Evolutionary conservation across 2,329 filamentous ascomycete genomes (phyloP).

Genomic region (Tricladium varicosporioides): DNA sequence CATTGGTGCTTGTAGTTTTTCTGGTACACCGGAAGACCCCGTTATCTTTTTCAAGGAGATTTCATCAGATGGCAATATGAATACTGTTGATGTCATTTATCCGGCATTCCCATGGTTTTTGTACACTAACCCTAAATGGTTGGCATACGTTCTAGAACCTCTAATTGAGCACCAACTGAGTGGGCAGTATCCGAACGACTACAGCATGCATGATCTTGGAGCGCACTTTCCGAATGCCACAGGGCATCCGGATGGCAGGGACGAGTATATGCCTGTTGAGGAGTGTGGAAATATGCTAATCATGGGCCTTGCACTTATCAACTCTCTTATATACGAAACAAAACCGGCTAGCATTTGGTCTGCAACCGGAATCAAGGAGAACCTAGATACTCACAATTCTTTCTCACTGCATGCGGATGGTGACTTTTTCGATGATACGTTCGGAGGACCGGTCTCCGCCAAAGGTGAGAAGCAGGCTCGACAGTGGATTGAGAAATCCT

Average conservation of each 20-base stretch:
- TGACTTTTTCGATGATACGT: constrained; percentile 57
- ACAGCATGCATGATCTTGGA: constrained; percentile 76
- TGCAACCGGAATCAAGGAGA: constrained; percentile 34
- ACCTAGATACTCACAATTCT: constrained; percentile 24
- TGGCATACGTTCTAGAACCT: constrained; percentile 76
- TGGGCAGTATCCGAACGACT: constrained; percentile 80
- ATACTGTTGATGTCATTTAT: constrained; percentile 87
- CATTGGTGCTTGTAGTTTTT: constrained; percentile 74
- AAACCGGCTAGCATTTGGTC: constrained; percentile 59
- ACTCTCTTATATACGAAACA: constrained; percentile 65
- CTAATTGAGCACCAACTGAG: constrained; percentile 78
- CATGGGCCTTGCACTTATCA: constrained; percentile 72
- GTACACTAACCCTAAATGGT: constrained; percentile 79
- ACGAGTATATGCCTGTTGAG: constrained; percentile 67
- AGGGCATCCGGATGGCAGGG: constrained; percentile 62
- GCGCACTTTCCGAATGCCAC: constrained; percentile 74
- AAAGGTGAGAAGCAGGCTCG: constrained; percentile 56
- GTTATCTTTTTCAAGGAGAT: constrained; percentile 84
- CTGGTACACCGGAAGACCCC: constrained; percentile 67
- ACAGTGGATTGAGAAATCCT: constrained; percentile 61
- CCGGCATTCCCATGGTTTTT: constrained; percentile 83
- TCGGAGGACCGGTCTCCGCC: constrained; percentile 48
- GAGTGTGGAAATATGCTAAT: constrained; percentile 68
- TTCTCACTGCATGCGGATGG: constrained; percentile 42
- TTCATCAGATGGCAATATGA: constrained; percentile 79